A percentile compares a stretch with the other conserved stretches of the same genome.
Evolutionary conservation across 331 rosid genomes (phyloP).

Genomic region (Rhamnella rubrinervis): DNA sequence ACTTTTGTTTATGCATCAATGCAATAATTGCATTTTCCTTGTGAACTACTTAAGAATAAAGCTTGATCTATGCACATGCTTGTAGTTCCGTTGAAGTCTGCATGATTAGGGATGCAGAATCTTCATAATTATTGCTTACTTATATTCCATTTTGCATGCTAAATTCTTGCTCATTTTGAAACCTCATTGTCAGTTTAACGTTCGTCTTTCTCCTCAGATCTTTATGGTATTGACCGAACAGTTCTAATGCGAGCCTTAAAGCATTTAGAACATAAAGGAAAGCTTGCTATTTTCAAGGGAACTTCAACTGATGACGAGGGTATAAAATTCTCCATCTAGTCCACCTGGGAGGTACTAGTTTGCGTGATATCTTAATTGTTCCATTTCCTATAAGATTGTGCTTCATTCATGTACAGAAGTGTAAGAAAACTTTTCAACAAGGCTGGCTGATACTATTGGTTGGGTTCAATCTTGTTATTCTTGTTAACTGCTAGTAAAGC

Average conservation of each 20-base stretch:
- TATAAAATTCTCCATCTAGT: conserved; percentile 66
- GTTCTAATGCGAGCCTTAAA: conserved; percentile 78
- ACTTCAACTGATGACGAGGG: conserved; percentile 94
- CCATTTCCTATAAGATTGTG: background rate
- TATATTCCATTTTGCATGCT: background rate
- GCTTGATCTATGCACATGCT: background rate
- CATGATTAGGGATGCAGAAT: background rate
- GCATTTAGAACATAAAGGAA: conserved; percentile 83
- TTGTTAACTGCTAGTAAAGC: background rate
- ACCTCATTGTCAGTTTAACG: background rate
- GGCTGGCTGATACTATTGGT: background rate
- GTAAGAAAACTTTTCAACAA: background rate
- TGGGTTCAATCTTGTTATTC: background rate
- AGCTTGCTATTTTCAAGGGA: conserved; percentile 92
- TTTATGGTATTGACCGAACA: conserved; percentile 77
- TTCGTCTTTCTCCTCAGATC: conserved; percentile 45
- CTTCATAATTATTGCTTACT: too few species aligned
- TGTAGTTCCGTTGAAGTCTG: background rate
- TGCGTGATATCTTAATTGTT: background rate
- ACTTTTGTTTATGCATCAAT: too few species aligned
- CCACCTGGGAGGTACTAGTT: background rate
- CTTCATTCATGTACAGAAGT: background rate
- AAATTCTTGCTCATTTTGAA: background rate
- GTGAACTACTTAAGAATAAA: too few species aligned
- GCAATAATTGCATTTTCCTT: too few species aligned